These are phyloP conservation scores for Conticribra guillardii DNA, from an alignment of 108 stramenopile species.

Conservation along the genomic window DNA sequence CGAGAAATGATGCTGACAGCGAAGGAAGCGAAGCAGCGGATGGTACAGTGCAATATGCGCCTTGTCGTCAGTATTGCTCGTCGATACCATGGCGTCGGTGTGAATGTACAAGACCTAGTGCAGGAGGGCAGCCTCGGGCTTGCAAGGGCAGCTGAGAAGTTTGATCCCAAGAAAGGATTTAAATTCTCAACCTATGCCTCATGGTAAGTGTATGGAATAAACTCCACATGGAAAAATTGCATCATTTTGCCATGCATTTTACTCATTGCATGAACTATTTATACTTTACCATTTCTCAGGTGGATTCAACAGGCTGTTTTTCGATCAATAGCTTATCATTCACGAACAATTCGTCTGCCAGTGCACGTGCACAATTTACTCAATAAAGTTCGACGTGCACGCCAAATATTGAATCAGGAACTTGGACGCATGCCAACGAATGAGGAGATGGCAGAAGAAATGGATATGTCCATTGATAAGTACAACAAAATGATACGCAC, in stretches of 20 bases:
- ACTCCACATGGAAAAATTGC: not conserved
- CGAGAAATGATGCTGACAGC: constrained; percentile 77
- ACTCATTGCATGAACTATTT: too few species aligned
- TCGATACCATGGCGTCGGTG: constrained; percentile 86
- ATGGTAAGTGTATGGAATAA: constrained; percentile 57
- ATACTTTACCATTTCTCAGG: constrained; percentile 25
- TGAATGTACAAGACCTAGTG: constrained; percentile 82
- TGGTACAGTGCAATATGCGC: constrained; percentile 94
- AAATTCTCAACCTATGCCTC: constrained; percentile 92
- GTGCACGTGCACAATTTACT: constrained; percentile 96
- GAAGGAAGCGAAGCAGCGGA: constrained; percentile 84
- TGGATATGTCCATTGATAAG: constrained; percentile 83
- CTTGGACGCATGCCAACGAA: constrained; percentile 87
- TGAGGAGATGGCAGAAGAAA: constrained; percentile 86
- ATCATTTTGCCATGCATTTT: not conserved
- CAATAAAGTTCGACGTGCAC: constrained; percentile 78
- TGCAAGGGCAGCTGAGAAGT: constrained; percentile 87
- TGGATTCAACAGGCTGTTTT: constrained; percentile 93
- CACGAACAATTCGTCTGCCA: constrained; percentile 94
- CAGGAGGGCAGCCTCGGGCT: constrained; percentile 91
- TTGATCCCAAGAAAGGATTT: constrained; percentile 88
- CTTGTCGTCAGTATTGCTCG: constrained; percentile 93
- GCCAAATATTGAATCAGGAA: constrained; percentile 61
- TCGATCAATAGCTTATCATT: constrained; percentile 91
- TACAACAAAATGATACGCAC: constrained; percentile 85